Percentiles rank a stretch among this genome's conserved stretches.
Conservation (phyloP, 371 early-diverging fungal species). For the Mortierella sp. region DNA sequence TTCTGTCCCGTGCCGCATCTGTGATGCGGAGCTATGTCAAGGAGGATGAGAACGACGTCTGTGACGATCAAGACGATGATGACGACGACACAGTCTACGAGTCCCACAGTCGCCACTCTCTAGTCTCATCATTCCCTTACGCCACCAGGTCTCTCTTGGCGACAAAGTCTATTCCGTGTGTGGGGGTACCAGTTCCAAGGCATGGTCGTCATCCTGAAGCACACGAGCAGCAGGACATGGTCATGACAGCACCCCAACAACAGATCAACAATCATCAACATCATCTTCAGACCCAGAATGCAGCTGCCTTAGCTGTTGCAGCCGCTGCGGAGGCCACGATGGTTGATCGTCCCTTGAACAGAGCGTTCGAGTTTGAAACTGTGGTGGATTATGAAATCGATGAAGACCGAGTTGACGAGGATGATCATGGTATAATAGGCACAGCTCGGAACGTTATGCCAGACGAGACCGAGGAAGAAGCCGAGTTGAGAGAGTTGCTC, state of each 20-base stretch:
- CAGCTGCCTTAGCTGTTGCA: not conserved
- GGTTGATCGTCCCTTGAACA: not conserved
- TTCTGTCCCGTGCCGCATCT: slow-evolving; percentile 43
- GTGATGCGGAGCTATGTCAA: slow-evolving; percentile 23
- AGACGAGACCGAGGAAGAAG: slow-evolving; percentile 38
- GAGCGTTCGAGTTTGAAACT: slow-evolving; percentile 26
- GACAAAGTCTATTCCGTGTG: not conserved
- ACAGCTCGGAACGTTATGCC: too few species aligned
- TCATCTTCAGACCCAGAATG: slow-evolving; percentile 5
- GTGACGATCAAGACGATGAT: slow-evolving; percentile 10
- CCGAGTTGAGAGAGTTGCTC: slow-evolving; percentile 36
- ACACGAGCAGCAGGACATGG: slow-evolving; percentile 13
- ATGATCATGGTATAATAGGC: not conserved
- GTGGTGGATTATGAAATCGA: slow-evolving; percentile 8
- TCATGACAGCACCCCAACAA: slow-evolving; percentile 19
- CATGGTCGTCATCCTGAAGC: too few species aligned
- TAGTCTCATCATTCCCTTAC: slow-evolving; percentile 7
- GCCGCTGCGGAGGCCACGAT: not conserved
- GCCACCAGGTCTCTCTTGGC: slow-evolving; percentile 3
- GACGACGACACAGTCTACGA: not conserved
- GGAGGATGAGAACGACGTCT: slow-evolving; percentile 1
- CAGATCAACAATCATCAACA: slow-evolving; percentile 33
- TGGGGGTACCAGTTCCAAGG: not conserved
- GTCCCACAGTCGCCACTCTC: not conserved
- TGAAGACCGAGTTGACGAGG: slow-evolving; percentile 14